A percentile compares a stretch with the other conserved stretches of the same genome.
Evolutionary conservation across 164 flowering plant genomes (phyloP).

Genomic region (Liquidambar formosana): DNA sequence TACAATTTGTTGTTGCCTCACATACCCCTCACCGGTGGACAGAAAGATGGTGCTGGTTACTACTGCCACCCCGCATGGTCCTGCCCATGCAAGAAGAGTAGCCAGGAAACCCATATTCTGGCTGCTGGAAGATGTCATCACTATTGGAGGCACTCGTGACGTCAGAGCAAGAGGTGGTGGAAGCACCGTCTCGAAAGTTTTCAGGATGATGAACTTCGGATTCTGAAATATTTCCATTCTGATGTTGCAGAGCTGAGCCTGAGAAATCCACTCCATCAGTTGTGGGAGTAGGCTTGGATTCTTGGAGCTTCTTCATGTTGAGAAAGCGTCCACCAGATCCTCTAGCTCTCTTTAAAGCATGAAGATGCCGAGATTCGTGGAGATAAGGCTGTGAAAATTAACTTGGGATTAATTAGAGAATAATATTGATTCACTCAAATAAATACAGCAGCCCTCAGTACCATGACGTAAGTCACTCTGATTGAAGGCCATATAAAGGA

Average conservation of each 20-base stretch:
- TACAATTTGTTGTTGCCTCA: background rate
- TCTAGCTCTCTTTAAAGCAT: conserved; percentile 48
- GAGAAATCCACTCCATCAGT: conserved; percentile 13
- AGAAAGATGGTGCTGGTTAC: conserved; percentile 10
- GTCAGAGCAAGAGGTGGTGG: conserved; percentile 35
- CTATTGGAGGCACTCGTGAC: conserved; percentile 31
- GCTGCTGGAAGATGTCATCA: conserved; percentile 26
- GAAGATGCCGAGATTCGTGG: conserved; percentile 57
- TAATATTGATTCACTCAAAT: background rate
- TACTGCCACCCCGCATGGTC: conserved; percentile 4
- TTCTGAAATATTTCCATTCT: conserved; percentile 5
- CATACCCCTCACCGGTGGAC: conserved; percentile 13
- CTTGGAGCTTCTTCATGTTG: conserved; percentile 35
- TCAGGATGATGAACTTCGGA: conserved; percentile 22
- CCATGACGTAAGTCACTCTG: no score
- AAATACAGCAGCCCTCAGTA: background rate
- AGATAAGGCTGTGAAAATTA: conserved; percentile 44
- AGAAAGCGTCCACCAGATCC: conserved; percentile 60
- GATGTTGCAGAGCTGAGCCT: conserved; percentile 11
- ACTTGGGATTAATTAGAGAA: background rate
- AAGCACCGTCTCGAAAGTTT: conserved; percentile 18
- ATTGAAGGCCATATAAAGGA: background rate
- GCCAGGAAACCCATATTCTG: conserved; percentile 31
- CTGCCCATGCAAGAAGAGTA: conserved; percentile 23
- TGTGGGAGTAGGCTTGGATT: conserved; percentile 13